phyloP scores from a whole-genome alignment of 192 early-diverging fungal genomes.

The Coemansia asiatica region DNA sequence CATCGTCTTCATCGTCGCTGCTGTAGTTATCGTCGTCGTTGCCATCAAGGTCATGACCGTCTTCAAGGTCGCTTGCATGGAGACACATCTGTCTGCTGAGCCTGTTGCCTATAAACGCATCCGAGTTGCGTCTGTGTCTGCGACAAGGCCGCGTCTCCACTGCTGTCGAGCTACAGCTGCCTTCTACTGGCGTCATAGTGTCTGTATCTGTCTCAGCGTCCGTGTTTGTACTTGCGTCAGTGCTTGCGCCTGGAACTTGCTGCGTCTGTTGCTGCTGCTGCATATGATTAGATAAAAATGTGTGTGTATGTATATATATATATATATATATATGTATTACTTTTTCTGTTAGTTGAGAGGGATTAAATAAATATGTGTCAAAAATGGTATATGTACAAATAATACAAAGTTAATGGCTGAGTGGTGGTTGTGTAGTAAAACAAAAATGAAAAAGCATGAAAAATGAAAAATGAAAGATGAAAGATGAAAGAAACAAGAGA shows the following conservation, averaged over 20 bases:
- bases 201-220: slow-evolving; percentile 2
- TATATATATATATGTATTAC: neutral
- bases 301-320: neutral
- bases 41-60: no score
- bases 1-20: slow-evolving; percentile 15
- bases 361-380: neutral
- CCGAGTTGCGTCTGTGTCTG: slow-evolving; percentile 39
- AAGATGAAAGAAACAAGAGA: neutral
- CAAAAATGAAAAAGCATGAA: neutral
- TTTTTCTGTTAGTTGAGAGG: neutral
- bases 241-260: neutral
- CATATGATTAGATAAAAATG: neutral
- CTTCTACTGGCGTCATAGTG: neutral
- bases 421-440: neutral
- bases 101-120: slow-evolving; percentile 22
- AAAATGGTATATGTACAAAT: neutral
- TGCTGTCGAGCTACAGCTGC: slow-evolving; percentile 8
- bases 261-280: slow-evolving; percentile 3
- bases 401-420: neutral
- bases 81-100: slow-evolving; percentile 8
- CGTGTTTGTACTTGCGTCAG: slow-evolving; percentile 3
- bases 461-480: neutral
- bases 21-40: neutral
- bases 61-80: neutral
- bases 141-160: slow-evolving; percentile 19